Percentiles rank a stretch among this genome's conserved stretches.
phyloP scores from a whole-genome alignment of 768 basidiomycete genomes.

The Paxillus involutus region DNA sequence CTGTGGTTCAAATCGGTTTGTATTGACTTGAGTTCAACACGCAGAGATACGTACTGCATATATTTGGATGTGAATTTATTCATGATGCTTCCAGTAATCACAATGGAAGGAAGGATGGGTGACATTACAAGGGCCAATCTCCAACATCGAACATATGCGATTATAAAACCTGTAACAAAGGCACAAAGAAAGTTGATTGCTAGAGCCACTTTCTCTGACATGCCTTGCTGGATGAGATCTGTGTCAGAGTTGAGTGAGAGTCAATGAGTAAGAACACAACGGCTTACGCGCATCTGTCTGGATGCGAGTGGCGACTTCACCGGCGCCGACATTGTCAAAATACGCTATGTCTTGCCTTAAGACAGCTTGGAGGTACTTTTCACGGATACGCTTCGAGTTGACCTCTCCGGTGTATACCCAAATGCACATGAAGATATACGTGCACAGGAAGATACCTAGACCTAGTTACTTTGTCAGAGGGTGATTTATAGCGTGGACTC shows the following conservation, averaged over 20 bases:
- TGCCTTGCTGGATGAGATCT: conserved; percentile 91
- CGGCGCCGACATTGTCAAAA: conserved; percentile 90
- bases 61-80: conserved; percentile 62
- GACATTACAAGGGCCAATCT: conserved; percentile 81
- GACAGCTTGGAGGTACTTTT: conserved; percentile 75
- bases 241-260: not conserved
- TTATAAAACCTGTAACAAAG: conserved; percentile 77
- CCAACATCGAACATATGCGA: conserved; percentile 72
- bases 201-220: conserved; percentile 84
- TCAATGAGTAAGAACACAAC: not conserved
- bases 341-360: conserved; percentile 86
- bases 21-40: not conserved
- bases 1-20: conserved; percentile 32
- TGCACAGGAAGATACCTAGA: conserved; percentile 71
- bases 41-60: conserved; percentile 53
- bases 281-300: conserved; percentile 80
- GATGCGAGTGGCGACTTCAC: conserved; percentile 92
- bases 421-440: conserved; percentile 67
- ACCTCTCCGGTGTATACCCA: conserved; percentile 80
- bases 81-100: conserved; percentile 69
- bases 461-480: conserved; percentile 40
- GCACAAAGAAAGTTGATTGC: conserved; percentile 62
- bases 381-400: conserved; percentile 81
- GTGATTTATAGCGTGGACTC: not conserved
- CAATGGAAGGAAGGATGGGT: conserved; percentile 83